Evolutionary conservation across 495 filamentous ascomycete species (phyloP).

Genomic region (Hypoxylon lienhwacheense): DNA sequence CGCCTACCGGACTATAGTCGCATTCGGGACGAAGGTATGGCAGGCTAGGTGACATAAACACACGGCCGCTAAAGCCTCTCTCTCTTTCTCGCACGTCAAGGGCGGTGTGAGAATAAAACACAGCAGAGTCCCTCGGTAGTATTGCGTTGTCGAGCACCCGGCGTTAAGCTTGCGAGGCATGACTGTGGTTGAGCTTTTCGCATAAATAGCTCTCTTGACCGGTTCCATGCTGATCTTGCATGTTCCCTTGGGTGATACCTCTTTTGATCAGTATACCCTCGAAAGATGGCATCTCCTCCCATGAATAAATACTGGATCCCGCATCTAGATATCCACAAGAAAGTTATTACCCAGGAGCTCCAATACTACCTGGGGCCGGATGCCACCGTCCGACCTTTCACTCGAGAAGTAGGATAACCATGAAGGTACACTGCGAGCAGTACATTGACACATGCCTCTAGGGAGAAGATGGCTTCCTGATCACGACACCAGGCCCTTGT

Average conservation of each 20-base stretch:
- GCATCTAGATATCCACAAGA: slow-evolving; percentile 59
- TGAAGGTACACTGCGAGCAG: slow-evolving; percentile 11
- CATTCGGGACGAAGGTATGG: slow-evolving; percentile 35
- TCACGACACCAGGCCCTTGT: slow-evolving; percentile 57
- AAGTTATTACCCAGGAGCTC: slow-evolving; percentile 59
- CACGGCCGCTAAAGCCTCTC: slow-evolving; percentile 31
- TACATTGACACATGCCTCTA: slow-evolving; percentile 41
- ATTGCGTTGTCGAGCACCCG: slow-evolving; percentile 12
- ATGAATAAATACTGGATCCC: slow-evolving; percentile 62
- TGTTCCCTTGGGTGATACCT: slow-evolving; percentile 9
- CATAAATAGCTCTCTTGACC: slow-evolving; percentile 32
- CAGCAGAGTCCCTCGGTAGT: slow-evolving; percentile 7
- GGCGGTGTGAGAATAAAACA: slow-evolving; percentile 29
- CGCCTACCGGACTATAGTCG: slow-evolving; percentile 31
- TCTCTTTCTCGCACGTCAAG: slow-evolving; percentile 22
- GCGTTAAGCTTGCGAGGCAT: slow-evolving; percentile 25
- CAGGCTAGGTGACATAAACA: slow-evolving; percentile 21
- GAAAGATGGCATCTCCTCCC: slow-evolving; percentile 45
- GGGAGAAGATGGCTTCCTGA: slow-evolving; percentile 61
- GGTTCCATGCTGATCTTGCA: slow-evolving; percentile 19
- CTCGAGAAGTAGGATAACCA: slow-evolving; percentile 48
- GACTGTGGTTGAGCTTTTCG: slow-evolving; percentile 15
- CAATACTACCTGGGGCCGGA: slow-evolving; percentile 59
- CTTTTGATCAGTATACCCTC: slow-evolving; percentile 12
- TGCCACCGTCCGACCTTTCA: slow-evolving; percentile 57